Conservation (phyloP, 225 moss, liverwort and hornwort species). For the Polytrichum formosum region DNA sequence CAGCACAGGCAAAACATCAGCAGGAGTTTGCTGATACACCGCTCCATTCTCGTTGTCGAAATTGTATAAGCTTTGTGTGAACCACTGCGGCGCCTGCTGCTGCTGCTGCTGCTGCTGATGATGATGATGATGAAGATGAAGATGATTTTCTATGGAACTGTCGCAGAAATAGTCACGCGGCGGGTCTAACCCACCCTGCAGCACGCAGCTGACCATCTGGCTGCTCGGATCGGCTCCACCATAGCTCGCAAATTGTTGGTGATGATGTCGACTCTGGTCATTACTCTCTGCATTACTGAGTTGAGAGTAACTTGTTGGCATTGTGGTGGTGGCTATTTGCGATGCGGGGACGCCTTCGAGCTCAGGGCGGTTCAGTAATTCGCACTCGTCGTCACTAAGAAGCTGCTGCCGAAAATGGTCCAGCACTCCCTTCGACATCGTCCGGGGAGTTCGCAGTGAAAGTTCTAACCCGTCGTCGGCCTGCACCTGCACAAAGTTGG, state of each 20-base stretch:
- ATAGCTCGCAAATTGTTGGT: background rate
- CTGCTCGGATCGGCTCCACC: background rate
- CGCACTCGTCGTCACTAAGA: background rate
- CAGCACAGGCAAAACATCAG: background rate
- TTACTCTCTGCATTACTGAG: background rate
- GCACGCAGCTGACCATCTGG: background rate
- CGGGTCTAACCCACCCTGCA: too few relatives aligned
- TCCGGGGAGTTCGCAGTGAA: constrained; percentile 1
- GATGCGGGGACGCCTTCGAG: background rate
- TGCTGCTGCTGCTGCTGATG: too few relatives aligned
- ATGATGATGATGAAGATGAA: too few relatives aligned
- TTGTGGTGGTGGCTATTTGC: too few relatives aligned
- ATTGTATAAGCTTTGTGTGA: background rate
- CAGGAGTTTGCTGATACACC: background rate
- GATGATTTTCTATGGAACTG: background rate
- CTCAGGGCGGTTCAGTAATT: background rate
- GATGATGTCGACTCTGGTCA: background rate
- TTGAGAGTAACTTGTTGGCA: too few relatives aligned
- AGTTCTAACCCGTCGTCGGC: background rate
- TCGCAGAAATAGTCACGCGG: too few relatives aligned
- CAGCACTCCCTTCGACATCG: background rate
- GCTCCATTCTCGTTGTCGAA: background rate
- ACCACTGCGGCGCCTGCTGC: background rate
- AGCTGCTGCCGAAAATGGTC: constrained; percentile 2
- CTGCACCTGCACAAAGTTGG: background rate